phyloP scores from a whole-genome alignment of 1,284 basidiomycete species.

The Heterobasidion occidentale region DNA sequence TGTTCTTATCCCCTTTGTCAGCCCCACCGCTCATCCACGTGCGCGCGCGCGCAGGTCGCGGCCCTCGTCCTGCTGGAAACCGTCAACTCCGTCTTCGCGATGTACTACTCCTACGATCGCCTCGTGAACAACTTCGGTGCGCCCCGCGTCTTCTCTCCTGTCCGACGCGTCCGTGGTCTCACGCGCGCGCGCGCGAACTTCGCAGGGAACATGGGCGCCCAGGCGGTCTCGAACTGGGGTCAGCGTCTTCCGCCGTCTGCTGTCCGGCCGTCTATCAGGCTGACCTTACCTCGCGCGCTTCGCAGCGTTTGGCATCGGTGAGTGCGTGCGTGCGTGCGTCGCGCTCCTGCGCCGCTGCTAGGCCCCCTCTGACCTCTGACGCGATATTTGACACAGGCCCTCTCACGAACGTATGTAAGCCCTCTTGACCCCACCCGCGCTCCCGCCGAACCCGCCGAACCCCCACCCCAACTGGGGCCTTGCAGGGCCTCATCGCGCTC shows the following conservation, averaged over 20 bases:
- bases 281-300: not conserved
- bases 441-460: not conserved
- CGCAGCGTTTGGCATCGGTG: not conserved
- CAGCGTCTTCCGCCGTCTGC: not conserved
- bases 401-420: not conserved
- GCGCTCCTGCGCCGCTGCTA: not conserved
- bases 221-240: not conserved
- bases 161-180: not conserved
- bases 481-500: not conserved
- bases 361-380: not conserved
- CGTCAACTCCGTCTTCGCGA: not conserved
- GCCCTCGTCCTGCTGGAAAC: not conserved
- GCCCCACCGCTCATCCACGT: not conserved
- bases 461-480: no score
- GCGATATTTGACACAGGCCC: no score
- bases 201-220: not conserved
- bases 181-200: not conserved
- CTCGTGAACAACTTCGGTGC: not conserved
- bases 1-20: not conserved
- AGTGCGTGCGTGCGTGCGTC: no score
- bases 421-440: no score
- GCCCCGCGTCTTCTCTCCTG: no score
- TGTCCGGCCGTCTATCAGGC: not conserved
- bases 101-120: not conserved
- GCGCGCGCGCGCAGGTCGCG: not conserved